These are phyloP conservation scores for Solanum corneliomulleri DNA, from an alignment of 257 asterid genomes.

Conservation along the genomic window DNA sequence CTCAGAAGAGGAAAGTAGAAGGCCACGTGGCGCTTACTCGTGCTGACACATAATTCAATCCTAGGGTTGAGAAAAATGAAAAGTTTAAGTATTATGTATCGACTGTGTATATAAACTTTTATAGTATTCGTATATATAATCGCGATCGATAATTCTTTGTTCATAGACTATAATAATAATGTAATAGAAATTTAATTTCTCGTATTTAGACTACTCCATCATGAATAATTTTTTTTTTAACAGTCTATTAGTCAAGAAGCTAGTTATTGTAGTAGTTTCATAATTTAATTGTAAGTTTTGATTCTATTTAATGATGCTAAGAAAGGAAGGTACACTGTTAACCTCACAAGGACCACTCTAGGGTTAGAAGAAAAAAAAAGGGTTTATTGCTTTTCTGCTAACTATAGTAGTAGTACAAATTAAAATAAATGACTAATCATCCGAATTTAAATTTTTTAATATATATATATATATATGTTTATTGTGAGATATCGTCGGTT, in stretches of 20 bases:
- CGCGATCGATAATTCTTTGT: background rate
- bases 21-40: constrained; percentile 34
- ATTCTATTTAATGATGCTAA: constrained; percentile 6
- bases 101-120: background rate
- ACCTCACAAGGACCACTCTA: constrained; percentile 50
- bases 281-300: background rate
- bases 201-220: background rate
- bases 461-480: no score
- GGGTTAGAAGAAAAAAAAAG: background rate
- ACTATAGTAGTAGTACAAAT: constrained; percentile 1
- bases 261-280: constrained; percentile 8
- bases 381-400: constrained; percentile 26
- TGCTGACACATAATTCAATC: constrained; percentile 8
- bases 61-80: background rate
- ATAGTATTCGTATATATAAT: background rate
- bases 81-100: background rate
- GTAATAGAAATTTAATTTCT: background rate
- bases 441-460: background rate
- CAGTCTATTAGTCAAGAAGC: background rate
- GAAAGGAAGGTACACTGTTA: constrained; percentile 15
- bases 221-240: background rate
- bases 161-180: background rate
- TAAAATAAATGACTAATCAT: background rate
- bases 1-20: constrained; percentile 19
- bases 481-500: background rate